phyloP scores from a whole-genome alignment of 2,329 filamentous ascomycete species.

The Aureobasidium sp. region DNA sequence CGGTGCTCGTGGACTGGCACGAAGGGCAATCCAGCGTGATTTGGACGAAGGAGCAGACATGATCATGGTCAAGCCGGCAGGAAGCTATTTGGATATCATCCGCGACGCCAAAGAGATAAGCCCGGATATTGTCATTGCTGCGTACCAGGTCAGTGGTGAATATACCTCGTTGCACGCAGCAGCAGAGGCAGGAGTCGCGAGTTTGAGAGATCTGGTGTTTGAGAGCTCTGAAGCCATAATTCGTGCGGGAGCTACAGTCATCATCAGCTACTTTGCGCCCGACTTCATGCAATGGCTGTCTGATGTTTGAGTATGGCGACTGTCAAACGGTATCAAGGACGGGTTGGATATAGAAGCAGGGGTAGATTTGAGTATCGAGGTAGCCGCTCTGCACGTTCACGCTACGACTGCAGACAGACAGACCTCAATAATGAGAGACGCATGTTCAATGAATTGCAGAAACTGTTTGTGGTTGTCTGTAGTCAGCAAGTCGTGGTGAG shows the following conservation, averaged over 20 bases:
- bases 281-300: slow-evolving; percentile 64
- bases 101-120: slow-evolving; percentile 93
- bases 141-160: slow-evolving; percentile 95
- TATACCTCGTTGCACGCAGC: slow-evolving; percentile 97
- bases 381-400: too few relatives aligned
- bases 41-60: slow-evolving; percentile 92
- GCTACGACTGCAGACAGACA: too few relatives aligned
- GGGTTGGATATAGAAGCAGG: too few relatives aligned
- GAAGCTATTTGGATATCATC: slow-evolving; percentile 94
- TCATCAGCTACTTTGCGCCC: slow-evolving; percentile 91
- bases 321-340: too few relatives aligned
- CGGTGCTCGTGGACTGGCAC: slow-evolving; percentile 82
- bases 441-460: too few relatives aligned
- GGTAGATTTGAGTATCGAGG: too few relatives aligned
- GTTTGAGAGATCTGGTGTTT: slow-evolving; percentile 88
- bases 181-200: slow-evolving; percentile 93
- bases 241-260: slow-evolving; percentile 83
- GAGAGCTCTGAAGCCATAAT: slow-evolving; percentile 91
- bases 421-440: too few relatives aligned
- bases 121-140: slow-evolving; percentile 83
- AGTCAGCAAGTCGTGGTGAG: too few relatives aligned
- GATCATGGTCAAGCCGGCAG: slow-evolving; percentile 98
- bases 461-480: too few relatives aligned
- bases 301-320: too few relatives aligned
- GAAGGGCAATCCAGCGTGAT: slow-evolving; percentile 82